Conservation (phyloP, 768 basidiomycete genomes). For the Kwoniella sp. region DNA sequence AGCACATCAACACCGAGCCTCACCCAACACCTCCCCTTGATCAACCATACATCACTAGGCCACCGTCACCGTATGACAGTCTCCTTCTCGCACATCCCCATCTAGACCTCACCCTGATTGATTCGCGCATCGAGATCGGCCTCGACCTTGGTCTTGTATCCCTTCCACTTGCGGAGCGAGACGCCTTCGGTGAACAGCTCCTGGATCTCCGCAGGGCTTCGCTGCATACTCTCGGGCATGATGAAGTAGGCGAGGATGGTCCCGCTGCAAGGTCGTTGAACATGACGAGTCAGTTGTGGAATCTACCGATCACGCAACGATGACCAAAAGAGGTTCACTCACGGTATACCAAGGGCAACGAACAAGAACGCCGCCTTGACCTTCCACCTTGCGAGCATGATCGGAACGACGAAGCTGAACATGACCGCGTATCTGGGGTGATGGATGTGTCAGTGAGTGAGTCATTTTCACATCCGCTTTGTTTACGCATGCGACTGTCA, state of each 20-base stretch:
- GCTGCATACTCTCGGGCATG: conserved; percentile 25
- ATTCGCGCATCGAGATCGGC: conserved; percentile 18
- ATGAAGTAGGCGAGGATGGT: conserved; percentile 30
- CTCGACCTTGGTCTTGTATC: conserved; percentile 27
- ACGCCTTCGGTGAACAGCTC: conserved; percentile 31
- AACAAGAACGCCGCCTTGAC: conserved; percentile 31
- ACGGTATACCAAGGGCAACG: conserved; percentile 22
- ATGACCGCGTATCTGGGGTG: conserved; percentile 23
- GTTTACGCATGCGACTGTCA: background rate
- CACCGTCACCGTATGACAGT: no score
- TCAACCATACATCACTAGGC: no score
- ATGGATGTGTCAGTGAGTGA: no score
- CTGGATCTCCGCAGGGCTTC: conserved; percentile 31
- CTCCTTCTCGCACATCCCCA: background rate
- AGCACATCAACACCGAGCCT: no score
- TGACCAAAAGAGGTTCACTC: background rate
- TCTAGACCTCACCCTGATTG: background rate
- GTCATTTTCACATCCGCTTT: background rate
- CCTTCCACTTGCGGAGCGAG: conserved; percentile 24
- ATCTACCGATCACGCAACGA: background rate
- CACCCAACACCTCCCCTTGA: no score
- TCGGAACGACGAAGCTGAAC: conserved; percentile 28
- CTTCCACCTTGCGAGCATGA: conserved; percentile 29
- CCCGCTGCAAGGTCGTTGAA: conserved; percentile 3
- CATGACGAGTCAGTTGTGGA: background rate